A percentile compares a stretch with the other conserved stretches of the same genome.
These are phyloP conservation scores for Malassezia psittaci DNA, from an alignment of 1,284 basidiomycete species.

Conservation along the genomic window DNA sequence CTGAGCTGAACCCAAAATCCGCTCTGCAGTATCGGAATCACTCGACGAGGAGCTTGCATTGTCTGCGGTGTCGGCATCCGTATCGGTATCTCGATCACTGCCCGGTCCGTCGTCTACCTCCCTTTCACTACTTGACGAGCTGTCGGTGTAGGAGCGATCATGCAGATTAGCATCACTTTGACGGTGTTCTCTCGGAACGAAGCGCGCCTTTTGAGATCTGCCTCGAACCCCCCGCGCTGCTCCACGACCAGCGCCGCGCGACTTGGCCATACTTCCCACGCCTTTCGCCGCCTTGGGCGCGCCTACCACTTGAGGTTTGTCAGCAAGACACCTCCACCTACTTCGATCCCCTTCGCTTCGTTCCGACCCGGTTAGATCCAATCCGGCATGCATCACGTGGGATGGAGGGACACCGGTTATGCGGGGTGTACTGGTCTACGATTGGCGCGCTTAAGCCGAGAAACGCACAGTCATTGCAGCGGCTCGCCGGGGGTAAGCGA, in stretches of 20 bases:
- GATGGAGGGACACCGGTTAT: not conserved
- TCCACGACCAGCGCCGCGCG: constrained; percentile 5
- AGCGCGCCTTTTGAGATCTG: too few species aligned
- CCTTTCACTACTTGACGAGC: too few species aligned
- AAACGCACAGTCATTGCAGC: not conserved
- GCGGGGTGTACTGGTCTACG: not conserved
- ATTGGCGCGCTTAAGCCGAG: constrained; percentile 1
- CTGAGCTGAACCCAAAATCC: not conserved
- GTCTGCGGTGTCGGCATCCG: not conserved
- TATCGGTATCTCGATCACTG: constrained; percentile 12
- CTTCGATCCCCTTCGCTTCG: too few species aligned
- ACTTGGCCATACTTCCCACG: constrained; percentile 4
- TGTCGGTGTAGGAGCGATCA: too few species aligned
- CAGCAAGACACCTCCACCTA: too few species aligned
- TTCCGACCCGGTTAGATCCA: not conserved
- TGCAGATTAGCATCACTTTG: too few species aligned
- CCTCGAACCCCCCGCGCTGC: too few species aligned
- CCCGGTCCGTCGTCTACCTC: not conserved
- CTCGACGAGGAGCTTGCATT: not conserved
- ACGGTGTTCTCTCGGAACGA: too few species aligned
- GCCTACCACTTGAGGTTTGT: too few species aligned
- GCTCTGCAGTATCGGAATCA: not conserved
- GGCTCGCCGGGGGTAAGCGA: not conserved
- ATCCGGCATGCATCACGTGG: not conserved
- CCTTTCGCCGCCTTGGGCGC: not conserved